Conservation (phyloP, 2,329 filamentous ascomycete genomes). For the Pestalotiopsis sp. region DNA sequence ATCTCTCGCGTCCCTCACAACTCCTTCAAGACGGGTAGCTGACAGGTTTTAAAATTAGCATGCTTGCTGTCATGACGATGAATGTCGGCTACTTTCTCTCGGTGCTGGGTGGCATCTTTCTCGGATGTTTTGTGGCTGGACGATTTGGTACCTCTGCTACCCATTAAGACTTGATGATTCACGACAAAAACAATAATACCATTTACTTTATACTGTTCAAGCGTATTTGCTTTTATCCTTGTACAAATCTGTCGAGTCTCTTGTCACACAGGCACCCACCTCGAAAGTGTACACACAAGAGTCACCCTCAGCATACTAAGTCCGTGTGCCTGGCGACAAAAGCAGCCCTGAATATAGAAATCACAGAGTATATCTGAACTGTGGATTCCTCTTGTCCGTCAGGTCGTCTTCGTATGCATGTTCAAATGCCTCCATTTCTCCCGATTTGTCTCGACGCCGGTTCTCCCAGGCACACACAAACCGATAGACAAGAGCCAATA, state of each 20-base stretch:
- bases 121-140: slow-evolving; percentile 83
- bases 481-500: background rate
- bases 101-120: slow-evolving; percentile 57
- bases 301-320: too few relatives aligned
- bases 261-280: background rate
- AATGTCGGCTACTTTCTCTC: slow-evolving; percentile 36
- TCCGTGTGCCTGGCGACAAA: background rate
- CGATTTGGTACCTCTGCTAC: slow-evolving; percentile 54
- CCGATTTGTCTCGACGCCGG: background rate
- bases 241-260: background rate
- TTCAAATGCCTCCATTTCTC: slow-evolving; percentile 2
- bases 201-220: background rate
- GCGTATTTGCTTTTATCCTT: background rate
- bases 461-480: background rate
- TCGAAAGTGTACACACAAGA: background rate
- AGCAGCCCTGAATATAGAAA: background rate
- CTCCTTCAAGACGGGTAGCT: slow-evolving; percentile 40
- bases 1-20: background rate
- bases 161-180: background rate
- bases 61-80: slow-evolving; percentile 37
- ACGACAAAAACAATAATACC: background rate
- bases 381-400: background rate
- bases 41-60: slow-evolving; percentile 21
- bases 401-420: background rate
- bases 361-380: background rate